Percentiles rank a stretch among this genome's conserved stretches.
Conservation (phyloP, 1,284 basidiomycete species). For the Peniophora sp. region DNA sequence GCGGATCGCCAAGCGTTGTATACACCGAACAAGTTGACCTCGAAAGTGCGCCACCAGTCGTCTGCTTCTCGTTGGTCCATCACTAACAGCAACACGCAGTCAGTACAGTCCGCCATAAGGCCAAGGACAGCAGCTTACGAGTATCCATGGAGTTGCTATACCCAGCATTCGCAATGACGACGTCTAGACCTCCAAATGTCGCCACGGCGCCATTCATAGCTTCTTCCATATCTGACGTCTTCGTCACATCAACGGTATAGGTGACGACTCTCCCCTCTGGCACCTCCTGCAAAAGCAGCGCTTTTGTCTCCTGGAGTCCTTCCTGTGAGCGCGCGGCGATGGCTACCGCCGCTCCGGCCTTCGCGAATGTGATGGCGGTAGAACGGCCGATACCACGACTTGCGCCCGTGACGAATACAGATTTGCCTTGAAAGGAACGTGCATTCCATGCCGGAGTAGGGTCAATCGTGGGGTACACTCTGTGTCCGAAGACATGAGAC, state of each 20-base stretch:
- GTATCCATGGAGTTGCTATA: not conserved
- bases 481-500: not conserved
- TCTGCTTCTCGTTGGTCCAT: not conserved
- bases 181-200: slow-evolving; percentile 11
- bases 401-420: slow-evolving; percentile 17
- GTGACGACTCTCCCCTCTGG: not conserved
- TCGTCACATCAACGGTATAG: not conserved
- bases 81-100: not conserved
- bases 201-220: slow-evolving; percentile 7
- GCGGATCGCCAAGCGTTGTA: not conserved
- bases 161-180: slow-evolving; percentile 12
- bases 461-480: not conserved
- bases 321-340: slow-evolving; percentile 2
- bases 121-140: not conserved
- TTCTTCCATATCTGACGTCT: not conserved
- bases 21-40: not conserved
- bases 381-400: slow-evolving; percentile 16
- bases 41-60: not conserved
- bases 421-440: slow-evolving; percentile 1
- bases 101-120: not conserved
- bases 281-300: slow-evolving; percentile 1
- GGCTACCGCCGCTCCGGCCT: slow-evolving; percentile 7
- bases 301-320: slow-evolving; percentile 6
- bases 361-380: slow-evolving; percentile 4
- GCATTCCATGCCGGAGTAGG: not conserved